These are phyloP conservation scores for Fusarium nodosum DNA, from an alignment of 2,329 filamentous ascomycete species.

Conservation along the genomic window DNA sequence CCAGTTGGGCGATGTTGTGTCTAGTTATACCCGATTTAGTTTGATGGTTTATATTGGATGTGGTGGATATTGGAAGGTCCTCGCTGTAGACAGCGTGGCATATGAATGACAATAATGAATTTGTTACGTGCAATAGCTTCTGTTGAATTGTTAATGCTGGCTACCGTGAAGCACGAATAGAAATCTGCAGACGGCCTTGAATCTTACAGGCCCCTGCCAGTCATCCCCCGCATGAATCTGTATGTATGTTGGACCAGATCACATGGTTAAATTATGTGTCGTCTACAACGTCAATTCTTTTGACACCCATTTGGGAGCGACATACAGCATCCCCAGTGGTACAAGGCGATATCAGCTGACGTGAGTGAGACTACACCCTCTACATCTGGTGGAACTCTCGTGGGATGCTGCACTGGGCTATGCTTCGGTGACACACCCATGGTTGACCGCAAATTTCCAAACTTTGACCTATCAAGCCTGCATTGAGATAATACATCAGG, in stretches of 20 bases:
- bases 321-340: background rate
- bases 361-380: background rate
- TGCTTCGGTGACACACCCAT: too few species aligned
- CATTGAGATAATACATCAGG: background rate
- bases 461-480: too few species aligned
- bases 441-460: too few species aligned
- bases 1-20: conserved; percentile 30
- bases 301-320: too few species aligned
- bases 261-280: too few species aligned
- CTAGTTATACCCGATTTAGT: conserved; percentile 36
- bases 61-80: background rate
- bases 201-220: too few species aligned
- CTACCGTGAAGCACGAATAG: too few species aligned
- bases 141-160: background rate
- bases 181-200: too few species aligned
- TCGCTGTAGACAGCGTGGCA: background rate
- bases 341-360: background rate
- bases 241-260: too few species aligned
- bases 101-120: conserved; percentile 18
- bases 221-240: too few species aligned
- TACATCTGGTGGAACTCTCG: background rate
- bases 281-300: too few species aligned
- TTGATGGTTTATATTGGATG: conserved; percentile 22
- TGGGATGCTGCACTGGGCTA: too few species aligned
- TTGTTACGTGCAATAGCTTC: background rate